Evolutionary conservation across 1,139 yeast species (phyloP).

Genomic region (Candida sojae): DNA sequence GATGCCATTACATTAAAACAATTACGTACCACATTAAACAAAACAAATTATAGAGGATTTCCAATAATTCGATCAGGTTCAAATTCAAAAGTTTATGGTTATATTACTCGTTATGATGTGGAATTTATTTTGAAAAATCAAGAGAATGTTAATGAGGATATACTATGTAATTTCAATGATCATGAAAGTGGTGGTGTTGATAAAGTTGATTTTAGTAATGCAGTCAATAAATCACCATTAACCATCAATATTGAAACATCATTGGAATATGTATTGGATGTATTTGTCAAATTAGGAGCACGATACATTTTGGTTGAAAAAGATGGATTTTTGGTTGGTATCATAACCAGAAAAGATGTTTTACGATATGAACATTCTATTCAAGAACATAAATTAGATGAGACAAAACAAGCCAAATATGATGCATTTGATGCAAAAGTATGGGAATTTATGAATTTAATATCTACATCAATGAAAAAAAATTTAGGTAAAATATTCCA

Average conservation of each 20-base stretch:
- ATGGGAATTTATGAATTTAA: constrained; percentile 36
- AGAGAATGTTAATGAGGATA: constrained; percentile 17
- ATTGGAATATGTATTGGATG: constrained; percentile 63
- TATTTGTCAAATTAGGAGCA: constrained; percentile 83
- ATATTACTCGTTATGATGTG: constrained; percentile 35
- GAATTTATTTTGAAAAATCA: constrained; percentile 22
- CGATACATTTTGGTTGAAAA: constrained; percentile 65
- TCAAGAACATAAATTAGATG: constrained; percentile 18
- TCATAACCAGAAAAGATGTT: constrained; percentile 68
- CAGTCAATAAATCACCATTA: constrained; percentile 64
- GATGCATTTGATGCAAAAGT: constrained; percentile 33
- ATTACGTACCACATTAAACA: constrained; percentile 36
- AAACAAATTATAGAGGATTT: constrained; percentile 50
- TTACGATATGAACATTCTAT: constrained; percentile 52
- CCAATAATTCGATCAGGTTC: constrained; percentile 49
- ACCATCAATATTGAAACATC: constrained; percentile 56
- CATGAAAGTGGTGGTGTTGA: constrained; percentile 12
- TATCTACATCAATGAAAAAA: constrained; percentile 21
- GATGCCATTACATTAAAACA: constrained; percentile 34
- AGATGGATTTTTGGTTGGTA: constrained; percentile 56
- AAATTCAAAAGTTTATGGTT: constrained; percentile 38
- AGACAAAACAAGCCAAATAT: constrained; percentile 11
- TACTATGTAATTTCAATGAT: constrained; percentile 22
- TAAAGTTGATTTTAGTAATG: constrained; percentile 37
- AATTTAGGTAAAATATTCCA: constrained; percentile 32